Evolutionary conservation across 2,329 filamentous ascomycete species (phyloP), one percentile per base, ranked within the genome.

Genomic region (Tolypocladium guangdongense): DNA sequence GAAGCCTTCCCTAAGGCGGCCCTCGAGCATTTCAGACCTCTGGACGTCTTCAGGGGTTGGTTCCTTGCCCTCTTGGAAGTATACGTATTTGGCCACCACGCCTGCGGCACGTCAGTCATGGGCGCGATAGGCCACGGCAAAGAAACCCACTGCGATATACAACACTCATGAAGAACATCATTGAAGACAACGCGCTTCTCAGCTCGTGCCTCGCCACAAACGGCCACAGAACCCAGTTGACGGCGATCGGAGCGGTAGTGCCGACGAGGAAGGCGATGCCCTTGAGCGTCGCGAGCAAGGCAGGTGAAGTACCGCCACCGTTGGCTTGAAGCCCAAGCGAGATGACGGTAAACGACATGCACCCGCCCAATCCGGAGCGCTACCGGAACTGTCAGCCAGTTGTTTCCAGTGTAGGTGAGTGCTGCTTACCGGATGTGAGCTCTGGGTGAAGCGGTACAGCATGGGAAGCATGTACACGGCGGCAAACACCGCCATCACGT

Each of bases 181-280:
- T 82, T 2, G 73, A 69, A 0, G 78, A 78, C 2, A 81, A 62
- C 0, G 77, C 78, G 54, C 75, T 77, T 24, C 80, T 68, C 16
- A 83, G 70, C 61, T 82, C 80, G 58, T 82, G 79, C 14, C 80
- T 71, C 12, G 80, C 80, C 6, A 83, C 72, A 56, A 83, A 83
- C 2, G 80, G 80, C 80, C 80, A 83, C 4, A 83, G 65, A 14
- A 80, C 60, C 79, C 78, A 83, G 57, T 82, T 83, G 16, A 82
- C 73, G 1, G 80, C 56, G 12, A 82, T 70, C 0, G 80, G 78
- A 1, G 75, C 71, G 1, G 78, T 68, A 3, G 80, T 75, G 2
- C 80, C 80, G 24, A 81, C 63, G 2, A 81, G 67, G 55, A 83
- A 76, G 0, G 75, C 71, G 3, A 75, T 57, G 0, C 78, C 79